These are phyloP conservation scores for Penicillium brevicompactum DNA, from an alignment of 2,329 filamentous ascomycete genomes.

Conservation along the genomic window DNA sequence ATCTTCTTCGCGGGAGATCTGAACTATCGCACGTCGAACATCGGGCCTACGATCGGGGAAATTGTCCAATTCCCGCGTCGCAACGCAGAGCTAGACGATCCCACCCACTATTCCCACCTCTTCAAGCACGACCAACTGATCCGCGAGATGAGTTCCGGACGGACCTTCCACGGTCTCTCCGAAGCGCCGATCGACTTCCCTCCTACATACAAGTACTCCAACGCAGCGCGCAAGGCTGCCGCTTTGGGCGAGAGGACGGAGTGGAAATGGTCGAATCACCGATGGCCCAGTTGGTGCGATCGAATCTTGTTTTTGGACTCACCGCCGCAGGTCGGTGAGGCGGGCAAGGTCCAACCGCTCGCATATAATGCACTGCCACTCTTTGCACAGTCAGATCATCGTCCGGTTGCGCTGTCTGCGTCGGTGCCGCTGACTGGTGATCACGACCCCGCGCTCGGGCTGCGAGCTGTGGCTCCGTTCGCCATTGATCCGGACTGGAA, in stretches of 20 bases:
- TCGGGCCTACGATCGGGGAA: constrained; percentile 62
- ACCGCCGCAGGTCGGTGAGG: constrained; percentile 53
- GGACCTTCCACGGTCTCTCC: constrained; percentile 74
- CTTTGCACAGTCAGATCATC: constrained; percentile 83
- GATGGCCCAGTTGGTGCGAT: constrained; percentile 94
- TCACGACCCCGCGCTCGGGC: constrained; percentile 32
- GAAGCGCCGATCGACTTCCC: constrained; percentile 79
- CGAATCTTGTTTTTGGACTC: constrained; percentile 76
- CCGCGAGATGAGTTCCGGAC: constrained; percentile 67
- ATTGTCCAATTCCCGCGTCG: constrained; percentile 63
- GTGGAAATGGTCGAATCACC: constrained; percentile 77
- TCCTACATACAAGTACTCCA: constrained; percentile 88
- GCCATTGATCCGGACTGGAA: constrained; percentile 61
- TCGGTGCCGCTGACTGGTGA: constrained; percentile 58
- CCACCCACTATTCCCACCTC: constrained; percentile 67
- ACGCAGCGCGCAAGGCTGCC: constrained; percentile 44
- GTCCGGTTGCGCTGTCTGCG: constrained; percentile 74
- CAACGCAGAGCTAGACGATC: constrained; percentile 51
- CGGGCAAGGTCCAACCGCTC: constrained; percentile 52
- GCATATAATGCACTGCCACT: constrained; percentile 76
- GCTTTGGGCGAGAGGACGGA: constrained; percentile 33
- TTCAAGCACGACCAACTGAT: constrained; percentile 77
- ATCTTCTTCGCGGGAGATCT: constrained; percentile 89
- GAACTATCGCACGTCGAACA: constrained; percentile 84
- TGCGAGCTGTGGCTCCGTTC: constrained; percentile 56